Base-by-base conservation (phyloP, 2,329 filamentous ascomycete genomes). In the Podosphaera fusca region DNA sequence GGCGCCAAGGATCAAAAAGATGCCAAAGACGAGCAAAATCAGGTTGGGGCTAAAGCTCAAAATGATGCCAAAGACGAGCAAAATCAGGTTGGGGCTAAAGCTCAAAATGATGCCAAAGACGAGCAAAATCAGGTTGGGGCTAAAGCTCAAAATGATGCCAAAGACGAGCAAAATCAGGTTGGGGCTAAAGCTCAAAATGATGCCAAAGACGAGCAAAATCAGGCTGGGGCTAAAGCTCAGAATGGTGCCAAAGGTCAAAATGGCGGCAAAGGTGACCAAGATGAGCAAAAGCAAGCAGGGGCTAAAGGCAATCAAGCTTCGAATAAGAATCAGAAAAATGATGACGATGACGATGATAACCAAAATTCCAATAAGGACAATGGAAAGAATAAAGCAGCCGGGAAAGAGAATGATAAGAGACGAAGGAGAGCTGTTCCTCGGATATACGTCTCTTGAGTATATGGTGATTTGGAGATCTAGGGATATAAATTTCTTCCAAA, bases 1-100 rank as follows among this genome's bases (percentile, higher is more conserved):
- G 30, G 29, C 31, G 51, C 57, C 45, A 58, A 60, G n/a, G 55
- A 45, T 10, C 57, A 61, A 14, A 60, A 61, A 14, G 59, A 55
- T 21, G 58, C 57, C 3, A 58, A 59, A 29, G 57, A 55, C 2
- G 57, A 35, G 10, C 51, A 55, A 40, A 12, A 4, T 33, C 35
- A 38, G 35, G 54, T 21, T 55, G 30, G 14, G 4, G 38, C 38
- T 6, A 38, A 10, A 12, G 40, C 21, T 47, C 30, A 55, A 46
- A 34, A n/a, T 34, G 54, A 36, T 29, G 38, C 6, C 6, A 9
- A 33, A 53, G 33, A 30, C 9, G 30, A 38, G 9, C 33, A 55
- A 40, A 34, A 6, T 36, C 29, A 12, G 29, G 36, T 8, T 46
- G 38, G 10, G 2, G 30, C 21, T 4, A 45, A 55, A 12, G 38